Base-by-base conservation (phyloP, 495 filamentous ascomycete genomes). In the Xylaria scruposa region DNA sequence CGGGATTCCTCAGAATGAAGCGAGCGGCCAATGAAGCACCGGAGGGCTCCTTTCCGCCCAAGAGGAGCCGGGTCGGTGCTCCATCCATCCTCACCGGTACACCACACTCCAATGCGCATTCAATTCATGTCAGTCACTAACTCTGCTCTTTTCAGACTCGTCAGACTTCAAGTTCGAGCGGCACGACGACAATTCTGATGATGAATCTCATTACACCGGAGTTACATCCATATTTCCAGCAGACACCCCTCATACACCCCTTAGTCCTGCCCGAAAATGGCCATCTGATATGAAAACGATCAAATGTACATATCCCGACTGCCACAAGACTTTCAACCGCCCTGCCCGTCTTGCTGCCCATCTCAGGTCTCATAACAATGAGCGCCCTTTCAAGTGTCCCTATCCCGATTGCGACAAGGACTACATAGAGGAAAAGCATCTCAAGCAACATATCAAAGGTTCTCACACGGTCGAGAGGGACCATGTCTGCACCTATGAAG, bases 281-380 rank as follows among this genome's bases (percentile, higher is more conserved):
- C 91, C 91, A 42, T 93, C 90, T 4, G 89, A 93, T 69, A 83
- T 89, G 62, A 96, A 95, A 82, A 93, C 87, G 26, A 89, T 91
- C 74, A 81, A 78, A 51, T 97, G 94, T 81, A 86, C 88, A 4
- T 88, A 88, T 73, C 85, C 89, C 21, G 88, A 86, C 47, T 97
- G 94, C 77, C 78, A 80, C 31, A 95, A 94, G 81, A 88, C 90
- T n/a, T 97, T 94, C 88, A 95, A 96, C 79, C 90, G 94, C 1
- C 94, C 92, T 2, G 90, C 88, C n/a, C 88, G 92, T 44, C 87
- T 97, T 2, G 84, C 89, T n/a, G 88, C 92, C 56, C 94, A 97
- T 76, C 76, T 94, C 3, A 85, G 92, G 54, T 92, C 91, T 3
- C 94, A 97, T 78, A 93, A 89, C 53, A 92, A 93, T 73, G 92